phyloP scores from a whole-genome alignment of 169 alveolate species.

The Plasmodium yoelii region DNA sequence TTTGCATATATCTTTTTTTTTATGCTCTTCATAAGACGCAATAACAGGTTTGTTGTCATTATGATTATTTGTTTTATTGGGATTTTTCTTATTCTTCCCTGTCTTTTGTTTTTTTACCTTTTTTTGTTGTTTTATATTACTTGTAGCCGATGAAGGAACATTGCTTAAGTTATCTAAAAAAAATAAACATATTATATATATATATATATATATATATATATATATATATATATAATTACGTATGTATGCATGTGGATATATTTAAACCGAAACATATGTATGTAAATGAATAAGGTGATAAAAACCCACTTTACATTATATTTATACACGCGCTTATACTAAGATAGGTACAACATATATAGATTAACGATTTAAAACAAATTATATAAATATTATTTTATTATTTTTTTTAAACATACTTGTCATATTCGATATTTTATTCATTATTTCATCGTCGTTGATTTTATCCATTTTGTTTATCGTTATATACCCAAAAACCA shows the following conservation, averaged over 20 bases:
- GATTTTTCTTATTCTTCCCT: background rate
- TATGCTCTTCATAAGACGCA: constrained; percentile 18
- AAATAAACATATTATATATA: background rate
- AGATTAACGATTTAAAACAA: too few relatives aligned
- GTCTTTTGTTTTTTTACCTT: constrained; percentile 21
- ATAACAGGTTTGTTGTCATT: constrained; percentile 2
- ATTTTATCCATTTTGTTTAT: constrained; percentile 42
- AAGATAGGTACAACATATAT: too few relatives aligned
- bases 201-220: too few relatives aligned
- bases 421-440: constrained; percentile 46
- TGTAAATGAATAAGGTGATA: too few relatives aligned
- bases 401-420: constrained; percentile 6
- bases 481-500: background rate
- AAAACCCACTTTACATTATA: too few relatives aligned
- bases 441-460: constrained; percentile 28
- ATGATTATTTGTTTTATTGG: background rate
- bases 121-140: constrained; percentile 24
- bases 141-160: background rate
- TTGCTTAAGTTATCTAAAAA: constrained; percentile 25
- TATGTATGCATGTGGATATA: too few relatives aligned
- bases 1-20: constrained; percentile 78
- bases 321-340: too few relatives aligned
- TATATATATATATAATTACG: too few relatives aligned
- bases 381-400: too few relatives aligned
- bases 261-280: too few relatives aligned